Conservation (phyloP, 2,329 filamentous ascomycete genomes). For the Exserohilum rostratum region DNA sequence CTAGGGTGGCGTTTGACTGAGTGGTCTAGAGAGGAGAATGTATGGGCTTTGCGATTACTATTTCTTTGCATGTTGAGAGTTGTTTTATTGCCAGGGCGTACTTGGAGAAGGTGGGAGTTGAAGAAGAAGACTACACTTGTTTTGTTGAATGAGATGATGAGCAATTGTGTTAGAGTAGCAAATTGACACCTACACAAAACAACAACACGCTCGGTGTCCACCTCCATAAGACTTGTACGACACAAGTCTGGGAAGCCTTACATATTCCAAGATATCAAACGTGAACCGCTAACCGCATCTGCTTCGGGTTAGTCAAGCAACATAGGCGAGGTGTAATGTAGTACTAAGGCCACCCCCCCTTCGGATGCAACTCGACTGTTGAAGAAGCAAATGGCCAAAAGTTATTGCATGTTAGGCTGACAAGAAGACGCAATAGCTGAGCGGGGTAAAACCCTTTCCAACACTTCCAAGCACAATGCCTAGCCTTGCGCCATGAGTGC, state of each 20-base stretch:
- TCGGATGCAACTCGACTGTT: not conserved
- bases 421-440: slow-evolving; percentile 1
- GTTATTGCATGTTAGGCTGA: not conserved
- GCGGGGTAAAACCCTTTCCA: slow-evolving; percentile 8
- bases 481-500: slow-evolving; percentile 7
- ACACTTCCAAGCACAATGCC: slow-evolving; percentile 13
- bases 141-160: not conserved
- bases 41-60: slow-evolving; percentile 7
- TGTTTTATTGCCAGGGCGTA: not conserved
- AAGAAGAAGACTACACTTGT: not conserved
- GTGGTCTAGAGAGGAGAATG: not conserved
- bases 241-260: not conserved
- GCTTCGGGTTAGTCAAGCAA: not conserved
- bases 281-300: not conserved
- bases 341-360: not conserved
- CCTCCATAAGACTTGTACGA: not conserved
- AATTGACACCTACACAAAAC: slow-evolving; percentile 4
- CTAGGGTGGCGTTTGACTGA: slow-evolving; percentile 3
- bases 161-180: slow-evolving; percentile 4
- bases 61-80: not conserved
- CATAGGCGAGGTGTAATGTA: not conserved
- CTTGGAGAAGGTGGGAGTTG: not conserved
- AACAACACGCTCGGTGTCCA: not conserved
- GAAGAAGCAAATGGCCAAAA: not conserved
- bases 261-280: not conserved